A percentile compares a stretch with the other conserved stretches of the same genome.
These are phyloP conservation scores for Leccinum subtestaceum DNA, from an alignment of 768 basidiomycete genomes.

Conservation along the genomic window DNA sequence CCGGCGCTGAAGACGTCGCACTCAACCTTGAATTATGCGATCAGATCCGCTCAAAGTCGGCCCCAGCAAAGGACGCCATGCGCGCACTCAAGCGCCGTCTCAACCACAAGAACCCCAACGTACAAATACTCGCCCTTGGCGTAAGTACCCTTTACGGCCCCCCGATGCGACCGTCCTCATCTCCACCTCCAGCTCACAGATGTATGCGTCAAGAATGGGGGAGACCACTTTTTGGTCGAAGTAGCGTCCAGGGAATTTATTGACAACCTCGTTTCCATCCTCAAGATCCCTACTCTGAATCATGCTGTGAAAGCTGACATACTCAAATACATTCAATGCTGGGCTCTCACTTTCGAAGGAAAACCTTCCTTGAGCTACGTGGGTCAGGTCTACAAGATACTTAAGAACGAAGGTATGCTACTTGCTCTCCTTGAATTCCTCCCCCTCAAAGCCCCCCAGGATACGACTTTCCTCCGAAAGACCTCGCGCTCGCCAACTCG, in stretches of 20 bases:
- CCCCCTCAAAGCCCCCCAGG: conserved; percentile 40
- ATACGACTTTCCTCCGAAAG: conserved; percentile 83
- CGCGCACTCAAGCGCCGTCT: conserved; percentile 83
- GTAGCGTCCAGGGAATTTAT: conserved; percentile 88
- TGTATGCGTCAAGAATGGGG: conserved; percentile 94
- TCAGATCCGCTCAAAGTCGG: conserved; percentile 90
- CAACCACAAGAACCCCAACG: conserved; percentile 94
- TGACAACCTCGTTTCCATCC: conserved; percentile 87
- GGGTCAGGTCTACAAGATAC: conserved; percentile 72
- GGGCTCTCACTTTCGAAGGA: conserved; percentile 87
- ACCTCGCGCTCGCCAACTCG: conserved; percentile 62
- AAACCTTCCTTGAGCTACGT: conserved; percentile 73
- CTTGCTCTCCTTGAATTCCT: not conserved
- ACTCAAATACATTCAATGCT: conserved; percentile 82
- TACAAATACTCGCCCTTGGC: conserved; percentile 81
- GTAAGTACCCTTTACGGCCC: conserved; percentile 47
- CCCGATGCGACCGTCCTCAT: conserved; percentile 3
- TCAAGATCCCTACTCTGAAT: conserved; percentile 75
- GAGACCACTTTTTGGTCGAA: conserved; percentile 84
- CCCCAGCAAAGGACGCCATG: conserved; percentile 83
- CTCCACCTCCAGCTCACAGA: conserved; percentile 66
- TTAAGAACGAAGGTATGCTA: conserved; percentile 68
- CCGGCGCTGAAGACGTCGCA: conserved; percentile 86
- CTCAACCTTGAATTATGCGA: conserved; percentile 95
- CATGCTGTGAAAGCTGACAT: conserved; percentile 81